A percentile compares a stretch with the other conserved stretches of the same genome.
phyloP scores from a whole-genome alignment of 139 green algal genomes.

The Bryopsis sp. region DNA sequence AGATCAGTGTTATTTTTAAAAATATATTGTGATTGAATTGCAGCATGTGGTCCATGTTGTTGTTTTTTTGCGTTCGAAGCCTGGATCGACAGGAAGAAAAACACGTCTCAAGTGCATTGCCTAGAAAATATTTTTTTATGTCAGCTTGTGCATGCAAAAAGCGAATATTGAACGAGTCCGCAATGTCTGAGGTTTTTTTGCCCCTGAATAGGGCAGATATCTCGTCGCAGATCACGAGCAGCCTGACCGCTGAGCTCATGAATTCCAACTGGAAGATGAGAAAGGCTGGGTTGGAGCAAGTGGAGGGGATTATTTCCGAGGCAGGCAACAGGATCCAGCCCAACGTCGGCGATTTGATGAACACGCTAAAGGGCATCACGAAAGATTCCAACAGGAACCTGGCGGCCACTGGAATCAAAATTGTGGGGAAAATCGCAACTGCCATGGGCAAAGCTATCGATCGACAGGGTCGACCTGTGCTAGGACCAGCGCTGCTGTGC shows the following conservation, averaged over 20 bases:
- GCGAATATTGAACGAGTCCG: too few relatives aligned
- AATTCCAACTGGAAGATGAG: constrained; percentile 89
- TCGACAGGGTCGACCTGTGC: constrained; percentile 31
- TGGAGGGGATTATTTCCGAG: constrained; percentile 55
- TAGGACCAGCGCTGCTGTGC: constrained; percentile 56
- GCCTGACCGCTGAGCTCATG: constrained; percentile 40
- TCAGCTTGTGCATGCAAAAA: constrained; percentile 12
- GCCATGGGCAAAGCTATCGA: constrained; percentile 79
- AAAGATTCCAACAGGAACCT: constrained; percentile 91
- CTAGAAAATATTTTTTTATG: too few relatives aligned
- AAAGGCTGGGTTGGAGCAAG: constrained; percentile 71
- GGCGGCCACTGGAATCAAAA: constrained; percentile 44
- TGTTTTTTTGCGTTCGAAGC: too few relatives aligned
- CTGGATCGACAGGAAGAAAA: too few relatives aligned
- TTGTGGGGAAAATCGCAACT: constrained; percentile 65
- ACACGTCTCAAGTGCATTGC: too few relatives aligned
- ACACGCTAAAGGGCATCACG: constrained; percentile 70
- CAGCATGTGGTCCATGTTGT: too few relatives aligned
- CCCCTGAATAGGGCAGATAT: constrained; percentile 3
- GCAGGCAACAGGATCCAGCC: constrained; percentile 47
- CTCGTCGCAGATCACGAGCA: constrained; percentile 33
- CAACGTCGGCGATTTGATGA: constrained; percentile 69
- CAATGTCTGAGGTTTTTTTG: not conserved
- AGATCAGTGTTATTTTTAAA: too few relatives aligned
- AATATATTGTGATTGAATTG: too few relatives aligned